Evolutionary conservation across 2,329 filamentous ascomycete genomes (phyloP), one percentile per base, ranked within the genome.

Genomic region (Geosmithia morbida): DNA sequence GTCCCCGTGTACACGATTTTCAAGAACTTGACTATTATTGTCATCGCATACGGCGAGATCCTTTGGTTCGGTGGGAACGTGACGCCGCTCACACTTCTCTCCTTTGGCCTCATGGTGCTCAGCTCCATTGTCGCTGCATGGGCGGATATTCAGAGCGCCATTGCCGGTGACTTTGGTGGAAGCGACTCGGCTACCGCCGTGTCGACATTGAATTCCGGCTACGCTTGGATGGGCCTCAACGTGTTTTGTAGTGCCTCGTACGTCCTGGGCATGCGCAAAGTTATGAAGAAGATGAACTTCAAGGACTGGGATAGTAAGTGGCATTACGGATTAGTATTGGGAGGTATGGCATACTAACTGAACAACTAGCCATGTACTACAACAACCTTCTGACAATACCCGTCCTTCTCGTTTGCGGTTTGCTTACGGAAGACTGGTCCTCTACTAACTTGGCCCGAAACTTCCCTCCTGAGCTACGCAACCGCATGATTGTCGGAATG

Each of bases 1-100:
- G 94, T 98, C 48, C 92, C 92, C 22, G 92, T 98, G 22, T 98
- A 98, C 70, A 98, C 92, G 48, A 98, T 98, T 63, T 98, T 98
- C 77, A 98, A 98, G 77, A 98, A 98, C 70, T 68, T 98, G 71
- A 96, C 92, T 51, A 98, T 94, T 64, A 97, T 97, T 59, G 80
- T 97, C 54, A 97, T 97, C 59, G 92, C 92, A 48, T 98, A 98
- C 56, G 92, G 92, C 55, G 92, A 98, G 68, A 90, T 97, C 26
- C 76, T 98, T 47, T 97, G 92, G 89, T 98, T 98, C 56, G 92
- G 92, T 51, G 90, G 90, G 60, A 87, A 81, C 45, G 90, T 98
- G 50, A 89, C 85, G 14, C 78, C 83, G 43, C 80, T 95, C 65
- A 83, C 88, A 2, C 78, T 98, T 29, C 83, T 96, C 59, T 94